Evolutionary conservation across 306 rosid genomes (phyloP).

Genomic region (Macrotyloma uniflorum): DNA sequence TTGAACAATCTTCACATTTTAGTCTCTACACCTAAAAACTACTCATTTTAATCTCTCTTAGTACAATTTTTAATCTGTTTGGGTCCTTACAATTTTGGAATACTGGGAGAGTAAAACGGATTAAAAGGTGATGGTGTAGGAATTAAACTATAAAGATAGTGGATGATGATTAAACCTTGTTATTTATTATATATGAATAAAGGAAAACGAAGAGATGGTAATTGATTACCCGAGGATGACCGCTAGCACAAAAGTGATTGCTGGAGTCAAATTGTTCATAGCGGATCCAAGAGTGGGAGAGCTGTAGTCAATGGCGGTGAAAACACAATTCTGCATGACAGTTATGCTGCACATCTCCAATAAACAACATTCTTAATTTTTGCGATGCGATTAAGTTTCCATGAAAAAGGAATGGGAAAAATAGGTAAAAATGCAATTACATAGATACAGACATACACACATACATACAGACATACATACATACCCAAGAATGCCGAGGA

Average conservation of each 20-base stretch:
- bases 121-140: too few species aligned
- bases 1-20: too few species aligned
- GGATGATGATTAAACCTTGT: too few species aligned
- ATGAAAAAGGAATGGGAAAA: background rate
- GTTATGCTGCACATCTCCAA: constrained; percentile 50
- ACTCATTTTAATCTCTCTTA: too few species aligned
- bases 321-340: constrained; percentile 56
- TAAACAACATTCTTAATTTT: background rate
- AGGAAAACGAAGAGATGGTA: background rate
- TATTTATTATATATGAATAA: background rate
- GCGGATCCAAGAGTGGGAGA: constrained; percentile 63
- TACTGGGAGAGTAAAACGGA: too few species aligned
- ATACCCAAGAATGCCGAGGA: constrained; percentile 53
- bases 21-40: too few species aligned
- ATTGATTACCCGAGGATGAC: constrained; percentile 42
- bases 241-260: constrained; percentile 53
- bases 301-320: constrained; percentile 53
- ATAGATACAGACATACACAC: background rate
- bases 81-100: too few species aligned
- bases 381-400: background rate
- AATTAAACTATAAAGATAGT: too few species aligned
- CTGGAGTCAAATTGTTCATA: constrained; percentile 56
- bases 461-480: constrained; percentile 32
- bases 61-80: too few species aligned
- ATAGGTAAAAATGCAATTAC: background rate